A percentile compares a stretch with the other conserved stretches of the same genome.
These are phyloP conservation scores for Taiozyma sp. DNA, from an alignment of 1,139 yeast genomes.

Conservation along the genomic window DNA sequence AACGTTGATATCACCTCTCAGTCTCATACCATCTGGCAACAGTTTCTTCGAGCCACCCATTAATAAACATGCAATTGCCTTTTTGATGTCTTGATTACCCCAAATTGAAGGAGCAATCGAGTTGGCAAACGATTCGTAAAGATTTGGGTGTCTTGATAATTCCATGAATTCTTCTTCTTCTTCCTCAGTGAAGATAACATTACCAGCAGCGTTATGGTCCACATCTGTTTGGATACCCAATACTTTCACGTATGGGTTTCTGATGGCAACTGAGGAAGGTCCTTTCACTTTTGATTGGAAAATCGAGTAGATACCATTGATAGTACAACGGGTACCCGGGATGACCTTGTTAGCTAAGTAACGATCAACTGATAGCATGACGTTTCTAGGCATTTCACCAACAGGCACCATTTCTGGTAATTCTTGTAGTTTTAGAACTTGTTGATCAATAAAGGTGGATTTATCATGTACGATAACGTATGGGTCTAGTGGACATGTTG, in stretches of 20 bases:
- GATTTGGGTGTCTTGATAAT: conserved; percentile 75
- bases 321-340: conserved; percentile 93
- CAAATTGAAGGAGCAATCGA: conserved; percentile 97
- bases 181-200: conserved; percentile 74
- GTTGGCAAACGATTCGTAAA: conserved; percentile 78
- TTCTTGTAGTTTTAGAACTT: conserved; percentile 88
- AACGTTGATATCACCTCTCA: conserved; percentile 96
- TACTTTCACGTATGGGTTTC: conserved; percentile 87
- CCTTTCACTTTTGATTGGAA: conserved; percentile 64
- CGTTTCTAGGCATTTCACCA: conserved; percentile 98
- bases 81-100: conserved; percentile 90
- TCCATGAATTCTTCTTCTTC: conserved; percentile 90
- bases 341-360: conserved; percentile 85
- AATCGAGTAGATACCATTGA: conserved; percentile 89
- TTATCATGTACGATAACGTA: conserved; percentile 91
- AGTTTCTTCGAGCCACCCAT: conserved; percentile 94
- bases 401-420: conserved; percentile 98
- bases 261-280: conserved; percentile 72
- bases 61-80: conserved; percentile 85
- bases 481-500: conserved; percentile 57
- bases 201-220: conserved; percentile 63
- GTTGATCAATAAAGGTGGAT: conserved; percentile 91
- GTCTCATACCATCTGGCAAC: conserved; percentile 92
- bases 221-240: conserved; percentile 83
- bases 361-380: conserved; percentile 83